phyloP scores from a whole-genome alignment of 1,284 basidiomycete species.

The Cryptococcus maquisensis region DNA sequence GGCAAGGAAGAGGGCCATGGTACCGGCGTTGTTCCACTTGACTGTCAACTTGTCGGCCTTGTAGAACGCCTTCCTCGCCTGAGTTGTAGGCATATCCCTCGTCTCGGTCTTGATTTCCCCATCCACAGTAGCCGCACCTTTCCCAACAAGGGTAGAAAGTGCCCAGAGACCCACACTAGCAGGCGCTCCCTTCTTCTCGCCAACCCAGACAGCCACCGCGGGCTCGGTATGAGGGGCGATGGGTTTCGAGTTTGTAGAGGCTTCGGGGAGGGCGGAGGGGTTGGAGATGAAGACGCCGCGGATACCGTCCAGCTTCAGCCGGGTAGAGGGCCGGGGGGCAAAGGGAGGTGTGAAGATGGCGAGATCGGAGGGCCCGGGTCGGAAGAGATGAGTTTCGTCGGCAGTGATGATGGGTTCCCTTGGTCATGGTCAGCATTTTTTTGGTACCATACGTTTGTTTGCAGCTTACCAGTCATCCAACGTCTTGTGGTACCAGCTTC shows the following conservation, averaged over 20 bases:
- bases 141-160: conserved; percentile 58
- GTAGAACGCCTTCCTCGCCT: conserved; percentile 80
- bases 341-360: conserved; percentile 64
- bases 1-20: conserved; percentile 73
- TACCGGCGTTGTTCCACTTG: conserved; percentile 93
- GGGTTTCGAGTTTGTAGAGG: conserved; percentile 29
- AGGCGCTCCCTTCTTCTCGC: conserved; percentile 95
- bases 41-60: conserved; percentile 91
- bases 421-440: neutral
- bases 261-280: conserved; percentile 29
- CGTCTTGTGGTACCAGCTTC: conserved; percentile 45
- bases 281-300: conserved; percentile 42
- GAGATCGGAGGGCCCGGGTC: conserved; percentile 61
- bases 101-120: conserved; percentile 55
- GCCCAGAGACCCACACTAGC: conserved; percentile 83
- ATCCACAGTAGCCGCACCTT: conserved; percentile 2
- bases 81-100: conserved; percentile 42
- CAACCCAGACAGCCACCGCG: conserved; percentile 77
- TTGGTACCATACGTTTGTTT: neutral
- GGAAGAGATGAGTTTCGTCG: conserved; percentile 81
- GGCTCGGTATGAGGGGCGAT: conserved; percentile 31
- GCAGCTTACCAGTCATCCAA: conserved; percentile 42
- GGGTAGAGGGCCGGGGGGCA: conserved; percentile 29
- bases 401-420: conserved; percentile 84
- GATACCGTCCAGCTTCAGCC: conserved; percentile 44